A percentile compares a stretch with the other conserved stretches of the same genome.
These are phyloP conservation scores for Eucalyptus curtisii DNA, from an alignment of 345 rosid genomes.

Conservation along the genomic window DNA sequence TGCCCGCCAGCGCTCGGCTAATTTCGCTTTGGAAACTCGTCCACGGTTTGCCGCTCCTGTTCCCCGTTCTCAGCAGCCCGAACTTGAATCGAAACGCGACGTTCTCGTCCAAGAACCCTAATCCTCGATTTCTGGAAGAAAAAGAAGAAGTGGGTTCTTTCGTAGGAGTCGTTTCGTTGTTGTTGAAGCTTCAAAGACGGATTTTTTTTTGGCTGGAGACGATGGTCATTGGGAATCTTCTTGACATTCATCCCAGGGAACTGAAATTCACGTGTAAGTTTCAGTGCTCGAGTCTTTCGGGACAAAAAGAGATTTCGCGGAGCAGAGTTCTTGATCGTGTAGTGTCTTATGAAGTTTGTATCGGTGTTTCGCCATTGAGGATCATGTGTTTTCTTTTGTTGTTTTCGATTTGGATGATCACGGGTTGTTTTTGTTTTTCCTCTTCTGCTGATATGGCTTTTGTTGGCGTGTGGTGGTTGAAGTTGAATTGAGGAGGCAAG, in stretches of 20 bases:
- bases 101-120: background rate
- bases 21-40: background rate
- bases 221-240: constrained; percentile 55
- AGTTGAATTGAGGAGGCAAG: constrained; percentile 86
- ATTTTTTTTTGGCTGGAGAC: background rate
- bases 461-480: background rate
- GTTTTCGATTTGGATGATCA: background rate
- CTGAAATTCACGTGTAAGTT: constrained; percentile 78
- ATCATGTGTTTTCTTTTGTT: background rate
- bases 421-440: background rate
- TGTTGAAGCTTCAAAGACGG: background rate
- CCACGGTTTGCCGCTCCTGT: background rate
- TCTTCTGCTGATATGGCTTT: background rate
- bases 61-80: background rate
- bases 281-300: background rate
- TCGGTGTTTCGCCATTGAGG: background rate
- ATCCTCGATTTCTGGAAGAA: background rate
- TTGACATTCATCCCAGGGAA: constrained; percentile 61
- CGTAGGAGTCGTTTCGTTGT: background rate
- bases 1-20: background rate
- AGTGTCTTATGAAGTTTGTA: background rate
- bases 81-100: background rate
- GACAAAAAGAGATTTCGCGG: background rate
- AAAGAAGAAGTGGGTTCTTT: background rate
- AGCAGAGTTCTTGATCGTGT: background rate